These are phyloP conservation scores for Botryotinia convoluta DNA, from an alignment of 2,329 filamentous ascomycete species.

Conservation along the genomic window DNA sequence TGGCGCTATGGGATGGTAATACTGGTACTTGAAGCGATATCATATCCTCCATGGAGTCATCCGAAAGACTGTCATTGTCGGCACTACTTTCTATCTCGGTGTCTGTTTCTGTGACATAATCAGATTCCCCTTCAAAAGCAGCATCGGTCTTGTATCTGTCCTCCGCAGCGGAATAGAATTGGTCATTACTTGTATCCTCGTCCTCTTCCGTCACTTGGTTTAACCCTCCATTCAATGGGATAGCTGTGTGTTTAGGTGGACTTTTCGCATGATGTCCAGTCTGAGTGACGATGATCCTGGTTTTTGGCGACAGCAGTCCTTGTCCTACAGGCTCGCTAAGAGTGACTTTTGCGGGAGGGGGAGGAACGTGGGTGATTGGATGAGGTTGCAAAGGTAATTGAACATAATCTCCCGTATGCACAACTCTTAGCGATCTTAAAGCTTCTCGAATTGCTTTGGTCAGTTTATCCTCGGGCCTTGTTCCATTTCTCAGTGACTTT, in stretches of 20 bases:
- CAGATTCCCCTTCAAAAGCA: constrained; percentile 53
- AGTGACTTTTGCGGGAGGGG: constrained; percentile 81
- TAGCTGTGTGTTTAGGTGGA: constrained; percentile 46
- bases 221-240: constrained; percentile 50
- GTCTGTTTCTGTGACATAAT: constrained; percentile 54
- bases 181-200: constrained; percentile 83
- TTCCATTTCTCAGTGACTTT: constrained; percentile 35
- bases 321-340: constrained; percentile 95
- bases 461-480: constrained; percentile 55
- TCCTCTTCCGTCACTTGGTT: constrained; percentile 62
- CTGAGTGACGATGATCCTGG: constrained; percentile 78
- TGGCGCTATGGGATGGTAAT: constrained; percentile 73
- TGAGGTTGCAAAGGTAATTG: constrained; percentile 77
- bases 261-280: constrained; percentile 56
- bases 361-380: constrained; percentile 79
- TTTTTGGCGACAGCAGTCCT: constrained; percentile 72
- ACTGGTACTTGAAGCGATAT: constrained; percentile 83
- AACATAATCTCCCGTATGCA: constrained; percentile 80
- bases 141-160: constrained; percentile 61
- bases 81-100: constrained; percentile 57
- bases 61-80: constrained; percentile 76
- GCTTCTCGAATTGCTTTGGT: constrained; percentile 70
- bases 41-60: constrained; percentile 90
- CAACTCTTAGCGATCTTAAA: constrained; percentile 67
- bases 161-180: constrained; percentile 90